phyloP scores from a whole-genome alignment of 306 rosid genomes.

The Gillenia trifoliata region DNA sequence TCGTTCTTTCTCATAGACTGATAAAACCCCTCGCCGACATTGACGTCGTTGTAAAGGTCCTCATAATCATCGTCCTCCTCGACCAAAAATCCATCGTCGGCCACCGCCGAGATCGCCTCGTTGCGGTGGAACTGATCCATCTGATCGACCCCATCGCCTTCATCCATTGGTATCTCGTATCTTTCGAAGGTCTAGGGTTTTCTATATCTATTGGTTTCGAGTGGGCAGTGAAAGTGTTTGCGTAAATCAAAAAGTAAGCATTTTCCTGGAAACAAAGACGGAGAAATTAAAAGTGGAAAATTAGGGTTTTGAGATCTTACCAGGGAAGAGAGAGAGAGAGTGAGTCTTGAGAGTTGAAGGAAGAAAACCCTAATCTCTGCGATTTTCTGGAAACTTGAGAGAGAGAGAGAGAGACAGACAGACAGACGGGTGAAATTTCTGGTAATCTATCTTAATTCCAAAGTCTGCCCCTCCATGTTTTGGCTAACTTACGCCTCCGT shows the following conservation, averaged over 20 bases:
- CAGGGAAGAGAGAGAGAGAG: neutral
- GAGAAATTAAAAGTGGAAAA: neutral
- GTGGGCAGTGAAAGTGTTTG: neutral
- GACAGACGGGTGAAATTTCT: neutral
- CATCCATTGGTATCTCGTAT: slow-evolving; percentile 39
- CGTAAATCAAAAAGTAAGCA: neutral
- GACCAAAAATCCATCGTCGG: slow-evolving; percentile 75
- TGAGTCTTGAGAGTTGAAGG: neutral
- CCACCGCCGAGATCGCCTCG: slow-evolving; percentile 97
- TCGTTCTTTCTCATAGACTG: slow-evolving; percentile 77
- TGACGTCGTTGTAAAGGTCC: slow-evolving; percentile 94
- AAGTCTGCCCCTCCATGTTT: neutral
- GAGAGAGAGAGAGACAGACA: neutral
- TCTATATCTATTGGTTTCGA: neutral
- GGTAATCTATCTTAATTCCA: neutral
- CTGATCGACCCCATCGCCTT: slow-evolving; percentile 78
- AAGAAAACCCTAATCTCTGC: slow-evolving; percentile 18
- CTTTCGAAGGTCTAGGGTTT: neutral
- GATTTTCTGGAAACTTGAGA: neutral
- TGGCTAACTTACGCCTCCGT: slow-evolving; percentile 2
- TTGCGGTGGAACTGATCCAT: slow-evolving; percentile 61
- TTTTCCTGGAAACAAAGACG: neutral
- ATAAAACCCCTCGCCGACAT: slow-evolving; percentile 87
- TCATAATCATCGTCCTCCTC: slow-evolving; percentile 96
- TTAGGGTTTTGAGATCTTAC: slow-evolving; percentile 4